Base-by-base conservation (phyloP, 2,329 filamentous ascomycete species). In the Aspergillus bombycis region DNA sequence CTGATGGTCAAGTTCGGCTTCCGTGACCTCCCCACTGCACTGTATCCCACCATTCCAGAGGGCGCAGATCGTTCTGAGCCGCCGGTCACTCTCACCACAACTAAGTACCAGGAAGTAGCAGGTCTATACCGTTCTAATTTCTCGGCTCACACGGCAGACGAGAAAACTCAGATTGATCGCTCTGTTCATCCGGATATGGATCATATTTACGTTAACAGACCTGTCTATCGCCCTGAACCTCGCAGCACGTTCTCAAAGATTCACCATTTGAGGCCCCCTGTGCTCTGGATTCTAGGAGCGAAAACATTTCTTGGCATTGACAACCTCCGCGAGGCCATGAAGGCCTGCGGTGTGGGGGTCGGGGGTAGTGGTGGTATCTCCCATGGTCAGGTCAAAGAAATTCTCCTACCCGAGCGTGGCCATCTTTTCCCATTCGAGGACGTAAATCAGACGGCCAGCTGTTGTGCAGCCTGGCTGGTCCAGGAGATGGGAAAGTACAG, bases 331-430 rank as follows among this genome's bases (percentile, higher is more conserved):
- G 65, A 68, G n/a, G 75, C 72, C 57, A 62, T 77, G 54, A 62
- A 66, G 11, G 80, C 65, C 46, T 57, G 77, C 65, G 62, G 76
- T 59, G 53, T 68, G 43, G 50, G 78, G 63, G 11, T 75, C 60
- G 67, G 79, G 64, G 66, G 78, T 64, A 60, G 73, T 67, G 72
- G 71, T 43, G 70, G 68, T 89, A 91, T 1, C 88, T 90, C 28
- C 38, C 82, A 83, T 16, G 72, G 70, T 16, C 57, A 68, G 7
- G 73, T 74, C 1, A 61, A 68, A 52, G 68, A 70, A 30, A 61
- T 70, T 7, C 58, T 65, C 11, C 66, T 74, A n/a, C 41, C 48
- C 3, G 43, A 45, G 9, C 14, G 28, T n/a, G 43, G 61, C 5
- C 61, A 63, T 60, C 43, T 63, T 23, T 41, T 63, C 16, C 61